phyloP scores from a whole-genome alignment of 495 filamentous ascomycete species.

The Xylaria castorea region DNA sequence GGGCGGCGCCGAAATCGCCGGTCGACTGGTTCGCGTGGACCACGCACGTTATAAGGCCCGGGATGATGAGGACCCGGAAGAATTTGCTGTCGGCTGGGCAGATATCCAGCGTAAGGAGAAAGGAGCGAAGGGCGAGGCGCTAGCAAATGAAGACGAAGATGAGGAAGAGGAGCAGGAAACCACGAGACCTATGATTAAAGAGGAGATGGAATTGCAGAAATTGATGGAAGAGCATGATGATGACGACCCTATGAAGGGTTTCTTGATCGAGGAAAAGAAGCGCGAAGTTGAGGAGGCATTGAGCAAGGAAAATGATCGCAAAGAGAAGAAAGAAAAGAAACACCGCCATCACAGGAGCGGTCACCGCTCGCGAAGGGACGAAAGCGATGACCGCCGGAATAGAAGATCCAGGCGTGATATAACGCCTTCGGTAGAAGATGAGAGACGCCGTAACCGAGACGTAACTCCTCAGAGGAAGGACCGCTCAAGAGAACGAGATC shows the following conservation, averaged over 20 bases:
- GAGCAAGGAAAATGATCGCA: slow-evolving; percentile 55
- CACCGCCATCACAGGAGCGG: slow-evolving; percentile 58
- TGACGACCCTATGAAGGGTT: slow-evolving; percentile 97
- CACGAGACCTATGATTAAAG: slow-evolving; percentile 55
- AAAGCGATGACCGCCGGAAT: slow-evolving; percentile 31
- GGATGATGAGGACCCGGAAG: slow-evolving; percentile 81
- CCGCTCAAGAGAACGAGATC: slow-evolving; percentile 38
- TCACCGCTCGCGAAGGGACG: slow-evolving; percentile 45
- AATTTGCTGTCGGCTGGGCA: slow-evolving; percentile 56
- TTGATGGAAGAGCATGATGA: slow-evolving; percentile 85
- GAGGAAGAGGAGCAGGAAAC: slow-evolving; percentile 48
- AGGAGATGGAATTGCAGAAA: slow-evolving; percentile 77
- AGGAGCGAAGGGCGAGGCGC: slow-evolving; percentile 37
- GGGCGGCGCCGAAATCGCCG: slow-evolving; percentile 82
- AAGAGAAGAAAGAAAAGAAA: slow-evolving; percentile 45
- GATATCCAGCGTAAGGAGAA: slow-evolving; percentile 51
- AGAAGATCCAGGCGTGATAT: slow-evolving; percentile 37
- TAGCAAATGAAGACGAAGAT: slow-evolving; percentile 44
- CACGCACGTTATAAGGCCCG: slow-evolving; percentile 88
- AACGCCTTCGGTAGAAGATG: slow-evolving; percentile 31
- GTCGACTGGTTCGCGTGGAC: slow-evolving; percentile 84
- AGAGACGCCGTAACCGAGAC: slow-evolving; percentile 34
- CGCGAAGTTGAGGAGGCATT: slow-evolving; percentile 79
- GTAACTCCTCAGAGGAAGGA: slow-evolving; percentile 37
- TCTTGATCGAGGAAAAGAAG: slow-evolving; percentile 85